Evolutionary conservation across 2,329 filamentous ascomycete genomes (phyloP), one percentile per base, ranked within the genome.

Genomic region (Scytalidium sp.): DNA sequence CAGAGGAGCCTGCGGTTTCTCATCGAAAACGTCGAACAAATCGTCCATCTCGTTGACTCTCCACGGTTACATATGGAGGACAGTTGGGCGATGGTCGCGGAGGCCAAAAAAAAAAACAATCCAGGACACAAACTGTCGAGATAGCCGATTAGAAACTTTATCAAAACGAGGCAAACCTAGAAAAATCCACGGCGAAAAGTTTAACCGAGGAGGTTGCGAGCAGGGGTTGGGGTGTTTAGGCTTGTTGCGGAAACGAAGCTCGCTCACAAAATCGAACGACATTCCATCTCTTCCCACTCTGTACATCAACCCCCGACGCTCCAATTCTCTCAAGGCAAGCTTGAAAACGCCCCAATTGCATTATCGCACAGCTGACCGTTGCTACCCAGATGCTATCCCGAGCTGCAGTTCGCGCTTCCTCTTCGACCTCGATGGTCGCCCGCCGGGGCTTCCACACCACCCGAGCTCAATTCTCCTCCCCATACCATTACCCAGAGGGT

Each of bases 401-500:
- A 70, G 80, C 83, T 74, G 79, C 75, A 64, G 64, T 74, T 65
- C 81, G 81, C 69, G 80, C 78, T 71, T 73, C 80, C 70, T 72
- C 70, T 60, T 67, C 85, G 69, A 83, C 84, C 68, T 75, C 80
- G 59, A 72, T 85, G 69, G 79, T 91, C 76, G 81, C 86, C 81
- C 90, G 91, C 78, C 92, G 94, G 74, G 90, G 87, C 76, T 97
- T 99, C 87, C 87, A 91, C 74, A 84, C 90, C 67, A 95, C 93
- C 70, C 89, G 90, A 67, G 75, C 87, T 70, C 90, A 89, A 72
- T 76, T 96, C 70, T 83, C 80, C 64, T 95, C 90, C 70, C 92
- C 92, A 58, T 97, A 96, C 86, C 94, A 99, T 81, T 99, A 99
- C 80, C 87, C 93, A 64, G 93, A 97, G 79, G 94, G 93, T 59